Evolutionary conservation across 495 filamentous ascomycete species (phyloP).

Genomic region (Glutinoglossum americanum): DNA sequence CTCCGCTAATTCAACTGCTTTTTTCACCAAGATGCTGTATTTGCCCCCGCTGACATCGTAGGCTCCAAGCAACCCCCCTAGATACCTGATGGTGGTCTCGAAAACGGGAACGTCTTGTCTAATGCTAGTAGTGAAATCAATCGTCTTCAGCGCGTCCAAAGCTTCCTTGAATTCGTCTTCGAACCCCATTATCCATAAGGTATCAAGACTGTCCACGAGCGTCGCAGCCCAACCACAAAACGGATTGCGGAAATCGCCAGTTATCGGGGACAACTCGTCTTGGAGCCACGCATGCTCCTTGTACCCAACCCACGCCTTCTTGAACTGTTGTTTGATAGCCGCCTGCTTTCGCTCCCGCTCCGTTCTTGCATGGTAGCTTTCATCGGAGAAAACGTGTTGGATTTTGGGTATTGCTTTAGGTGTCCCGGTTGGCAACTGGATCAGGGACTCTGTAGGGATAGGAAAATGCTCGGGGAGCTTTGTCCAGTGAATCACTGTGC

Average conservation of each 20-base stretch:
- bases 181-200: slow-evolving; percentile 89
- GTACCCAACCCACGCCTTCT: slow-evolving; percentile 21
- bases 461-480: slow-evolving; percentile 55
- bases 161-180: slow-evolving; percentile 80
- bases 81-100: slow-evolving; percentile 73
- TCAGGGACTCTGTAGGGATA: slow-evolving; percentile 41
- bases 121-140: slow-evolving; percentile 68
- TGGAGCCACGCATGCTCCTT: slow-evolving; percentile 17
- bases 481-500: slow-evolving; percentile 37
- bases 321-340: slow-evolving; percentile 20
- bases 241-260: slow-evolving; percentile 35
- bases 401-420: slow-evolving; percentile 51
- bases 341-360: slow-evolving; percentile 40
- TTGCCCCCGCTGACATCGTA: slow-evolving; percentile 60
- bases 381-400: slow-evolving; percentile 47
- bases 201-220: slow-evolving; percentile 80
- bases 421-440: slow-evolving; percentile 49
- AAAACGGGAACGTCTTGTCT: slow-evolving; percentile 34
- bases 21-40: slow-evolving; percentile 51
- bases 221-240: slow-evolving; percentile 95
- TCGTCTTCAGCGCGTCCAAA: slow-evolving; percentile 47
- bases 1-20: slow-evolving; percentile 74
- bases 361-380: slow-evolving; percentile 35
- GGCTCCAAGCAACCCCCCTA: slow-evolving; percentile 64
- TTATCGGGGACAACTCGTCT: slow-evolving; percentile 22